Percentiles rank a stretch among this genome's conserved stretches.
phyloP scores from a whole-genome alignment of 768 basidiomycete species.

The Podaxis rugospora region DNA sequence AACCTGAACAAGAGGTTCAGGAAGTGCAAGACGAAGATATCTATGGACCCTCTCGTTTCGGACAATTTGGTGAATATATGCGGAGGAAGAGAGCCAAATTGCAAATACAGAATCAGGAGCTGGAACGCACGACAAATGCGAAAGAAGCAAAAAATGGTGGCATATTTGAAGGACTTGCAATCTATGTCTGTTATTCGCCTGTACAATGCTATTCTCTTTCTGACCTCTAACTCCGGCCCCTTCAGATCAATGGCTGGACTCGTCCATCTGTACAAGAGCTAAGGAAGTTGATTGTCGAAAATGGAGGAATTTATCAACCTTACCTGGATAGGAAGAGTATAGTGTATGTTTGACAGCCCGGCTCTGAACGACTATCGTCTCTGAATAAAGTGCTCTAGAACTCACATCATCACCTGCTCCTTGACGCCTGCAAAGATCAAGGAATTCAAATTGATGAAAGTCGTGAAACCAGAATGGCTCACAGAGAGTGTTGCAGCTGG shows the following conservation, averaged over 20 bases:
- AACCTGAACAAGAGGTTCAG: slow-evolving; percentile 16
- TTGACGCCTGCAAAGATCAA: slow-evolving; percentile 86
- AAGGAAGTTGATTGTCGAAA: slow-evolving; percentile 69
- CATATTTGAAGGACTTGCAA: slow-evolving; percentile 70
- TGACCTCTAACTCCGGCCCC: slow-evolving; percentile 1
- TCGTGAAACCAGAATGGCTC: slow-evolving; percentile 87
- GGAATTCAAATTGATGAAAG: slow-evolving; percentile 88
- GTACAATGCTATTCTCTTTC: background rate
- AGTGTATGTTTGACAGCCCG: slow-evolving; percentile 45
- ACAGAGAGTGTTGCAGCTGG: slow-evolving; percentile 70
- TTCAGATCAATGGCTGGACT: slow-evolving; percentile 87
- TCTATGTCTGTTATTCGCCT: slow-evolving; percentile 61
- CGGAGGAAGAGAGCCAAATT: slow-evolving; percentile 85
- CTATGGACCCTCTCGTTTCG: slow-evolving; percentile 80
- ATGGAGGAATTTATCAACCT: slow-evolving; percentile 81
- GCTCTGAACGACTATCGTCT: background rate
- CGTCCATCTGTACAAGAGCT: slow-evolving; percentile 83
- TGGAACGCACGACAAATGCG: slow-evolving; percentile 19
- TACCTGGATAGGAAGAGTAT: slow-evolving; percentile 77
- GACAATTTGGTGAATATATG: slow-evolving; percentile 88
- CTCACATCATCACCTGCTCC: slow-evolving; percentile 88
- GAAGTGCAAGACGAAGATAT: slow-evolving; percentile 34
- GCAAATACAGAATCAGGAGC: slow-evolving; percentile 66
- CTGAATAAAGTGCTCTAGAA: slow-evolving; percentile 37
- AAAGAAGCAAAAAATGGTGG: slow-evolving; percentile 26